Evolutionary conservation across 1,139 yeast species (phyloP), one percentile per base, ranked within the genome.

Genomic region (Lodderomyces jiufengensis): DNA sequence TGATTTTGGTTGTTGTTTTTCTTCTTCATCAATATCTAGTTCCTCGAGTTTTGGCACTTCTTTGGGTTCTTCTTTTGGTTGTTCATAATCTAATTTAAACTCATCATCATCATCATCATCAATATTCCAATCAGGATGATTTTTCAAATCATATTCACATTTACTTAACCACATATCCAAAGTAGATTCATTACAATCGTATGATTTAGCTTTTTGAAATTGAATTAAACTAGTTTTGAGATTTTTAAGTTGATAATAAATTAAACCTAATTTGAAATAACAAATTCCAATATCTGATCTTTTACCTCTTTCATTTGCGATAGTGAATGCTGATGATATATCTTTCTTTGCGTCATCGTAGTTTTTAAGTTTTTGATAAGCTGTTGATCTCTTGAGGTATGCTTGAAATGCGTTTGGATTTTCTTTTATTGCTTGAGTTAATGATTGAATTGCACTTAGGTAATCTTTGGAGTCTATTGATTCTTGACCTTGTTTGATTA

Each of bases 201-300:
- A 68, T 24, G 61, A 62, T 27, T 65, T 57, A 1, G 90, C 84
- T 41, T 64, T 59, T 8, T 55, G 55, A 34, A 86, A 62, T 42
- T 74, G 72, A 26, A 51, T 56, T 24, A 66, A 58, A 0, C 95
- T 82, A 36, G 63, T 57, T 9, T 55, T 56, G 40, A 59, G 66
- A 10, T 72, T 60, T 44, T 76, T 77, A 41, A 71, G 63, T 31
- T 66, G 61, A 49, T 67, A 77, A 41, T 61, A 62, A 15, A 73
- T 59, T 40, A 79, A 57, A 8, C 78, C 85, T 37, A 80, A 61
- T 28, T 85, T 67, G 51, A 79, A 77, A 48, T 81, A 74, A 18
- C 82, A 77, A 22, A 69, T 61, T 0, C 78, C 84, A 27, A 81
- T 64, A n/a, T 71, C 72, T 3, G 63, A 61, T 40, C 80, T 61